These are phyloP conservation scores for Neofusicoccum cordaticola DNA, from an alignment of 2,329 filamentous ascomycete species.

Conservation along the genomic window DNA sequence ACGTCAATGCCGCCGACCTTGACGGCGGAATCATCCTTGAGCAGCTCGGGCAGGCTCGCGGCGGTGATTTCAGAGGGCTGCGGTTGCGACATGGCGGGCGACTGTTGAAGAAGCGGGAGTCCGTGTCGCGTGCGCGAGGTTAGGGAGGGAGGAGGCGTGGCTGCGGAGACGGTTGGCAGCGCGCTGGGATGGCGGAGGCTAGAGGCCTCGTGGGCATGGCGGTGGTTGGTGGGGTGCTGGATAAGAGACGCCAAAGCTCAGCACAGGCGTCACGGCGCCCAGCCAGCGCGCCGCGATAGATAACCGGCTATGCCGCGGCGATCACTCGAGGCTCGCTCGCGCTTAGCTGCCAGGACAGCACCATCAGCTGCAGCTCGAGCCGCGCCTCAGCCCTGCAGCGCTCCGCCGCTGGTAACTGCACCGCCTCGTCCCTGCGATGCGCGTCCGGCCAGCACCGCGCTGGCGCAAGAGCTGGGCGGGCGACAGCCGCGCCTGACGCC, in stretches of 20 bases:
- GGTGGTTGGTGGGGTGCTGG: neutral
- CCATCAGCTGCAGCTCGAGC: neutral
- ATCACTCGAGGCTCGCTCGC: neutral
- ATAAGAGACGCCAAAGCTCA: neutral
- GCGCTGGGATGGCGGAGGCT: neutral
- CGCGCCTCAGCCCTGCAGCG: neutral
- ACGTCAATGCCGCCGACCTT: constrained; percentile 87
- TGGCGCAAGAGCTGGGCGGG: neutral
- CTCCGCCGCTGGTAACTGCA: too few relatives aligned
- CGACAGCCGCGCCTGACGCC: too few relatives aligned
- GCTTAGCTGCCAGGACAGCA: neutral
- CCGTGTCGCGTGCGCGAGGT: neutral
- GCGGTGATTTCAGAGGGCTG: constrained; percentile 52
- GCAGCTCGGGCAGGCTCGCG: constrained; percentile 63
- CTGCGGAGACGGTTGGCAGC: neutral
- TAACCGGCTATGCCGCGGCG: neutral
- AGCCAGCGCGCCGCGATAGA: neutral
- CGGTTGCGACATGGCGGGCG: constrained; percentile 24
- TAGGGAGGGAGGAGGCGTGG: neutral
- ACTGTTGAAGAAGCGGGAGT: constrained; percentile 10
- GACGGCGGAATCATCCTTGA: constrained; percentile 71
- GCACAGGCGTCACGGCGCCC: neutral
- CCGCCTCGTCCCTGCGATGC: neutral
- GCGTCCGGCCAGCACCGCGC: neutral
- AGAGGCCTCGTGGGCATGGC: neutral